Evolutionary conservation across 257 asterid species (phyloP).

Genomic region (Coffea eugenioides): DNA sequence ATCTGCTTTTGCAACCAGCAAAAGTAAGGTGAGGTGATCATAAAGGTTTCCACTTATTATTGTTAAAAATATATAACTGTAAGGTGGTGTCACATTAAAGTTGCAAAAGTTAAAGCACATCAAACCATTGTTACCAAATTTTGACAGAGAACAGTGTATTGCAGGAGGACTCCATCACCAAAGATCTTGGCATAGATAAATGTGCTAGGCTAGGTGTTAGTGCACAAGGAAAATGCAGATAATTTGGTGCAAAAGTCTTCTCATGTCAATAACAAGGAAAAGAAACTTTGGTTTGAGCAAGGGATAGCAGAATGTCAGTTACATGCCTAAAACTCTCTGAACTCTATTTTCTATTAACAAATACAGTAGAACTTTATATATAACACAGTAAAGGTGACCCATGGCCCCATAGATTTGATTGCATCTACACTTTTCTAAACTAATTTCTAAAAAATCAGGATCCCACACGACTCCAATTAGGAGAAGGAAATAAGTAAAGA

Average conservation of each 20-base stretch:
- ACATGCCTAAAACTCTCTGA: not conserved
- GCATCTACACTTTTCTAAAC: not conserved
- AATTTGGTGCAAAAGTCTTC: not conserved
- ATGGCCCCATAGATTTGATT: not conserved
- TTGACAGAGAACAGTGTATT: not conserved
- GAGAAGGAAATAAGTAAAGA: not conserved
- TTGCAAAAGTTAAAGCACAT: not conserved
- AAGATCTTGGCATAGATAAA: not conserved
- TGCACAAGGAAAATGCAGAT: not conserved
- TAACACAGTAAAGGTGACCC: not conserved
- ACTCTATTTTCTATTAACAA: not conserved
- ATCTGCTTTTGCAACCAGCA: not conserved
- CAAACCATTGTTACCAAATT: not conserved
- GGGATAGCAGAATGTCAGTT: too few species aligned
- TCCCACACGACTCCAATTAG: not conserved
- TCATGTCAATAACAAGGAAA: not conserved
- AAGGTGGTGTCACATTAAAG: not conserved
- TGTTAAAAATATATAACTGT: not conserved
- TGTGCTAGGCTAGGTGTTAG: not conserved
- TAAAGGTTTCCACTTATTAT: not conserved
- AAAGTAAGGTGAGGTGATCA: not conserved
- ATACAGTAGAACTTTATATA: not conserved
- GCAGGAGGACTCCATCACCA: not conserved
- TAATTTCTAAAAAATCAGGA: not conserved
- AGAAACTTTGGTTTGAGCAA: too few species aligned